These are phyloP conservation scores for Pelargonium australe DNA, from an alignment of 441 rosid species.

Conservation along the genomic window DNA sequence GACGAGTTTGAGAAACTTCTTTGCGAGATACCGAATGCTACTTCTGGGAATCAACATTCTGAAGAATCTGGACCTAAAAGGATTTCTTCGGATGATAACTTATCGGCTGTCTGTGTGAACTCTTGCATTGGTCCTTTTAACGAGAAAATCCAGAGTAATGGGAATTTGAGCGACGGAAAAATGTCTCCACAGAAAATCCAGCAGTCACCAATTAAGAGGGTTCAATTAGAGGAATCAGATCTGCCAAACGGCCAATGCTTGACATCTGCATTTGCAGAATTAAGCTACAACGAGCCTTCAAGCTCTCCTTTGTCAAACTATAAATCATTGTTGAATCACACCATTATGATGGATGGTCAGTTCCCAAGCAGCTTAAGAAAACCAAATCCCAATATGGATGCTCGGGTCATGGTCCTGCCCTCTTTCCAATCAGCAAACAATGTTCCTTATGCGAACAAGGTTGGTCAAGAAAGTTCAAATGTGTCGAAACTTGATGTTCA, in stretches of 20 bases:
- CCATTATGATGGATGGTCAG: conserved; percentile 27
- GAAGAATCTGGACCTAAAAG: conserved; percentile 34
- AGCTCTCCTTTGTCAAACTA: conserved; percentile 23
- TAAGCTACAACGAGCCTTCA: conserved; percentile 30
- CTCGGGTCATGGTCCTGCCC: conserved; percentile 25
- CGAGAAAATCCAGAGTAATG: conserved; percentile 31
- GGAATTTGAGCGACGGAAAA: conserved; percentile 26
- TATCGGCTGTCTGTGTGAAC: conserved; percentile 29
- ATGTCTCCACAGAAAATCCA: conserved; percentile 24
- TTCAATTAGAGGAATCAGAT: conserved; percentile 34
- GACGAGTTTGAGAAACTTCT: conserved; percentile 83
- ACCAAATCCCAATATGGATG: conserved; percentile 20
- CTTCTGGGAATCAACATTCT: conserved; percentile 44
- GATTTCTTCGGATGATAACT: conserved; percentile 23
- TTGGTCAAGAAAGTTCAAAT: conserved; percentile 27
- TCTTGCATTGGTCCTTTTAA: conserved; percentile 31
- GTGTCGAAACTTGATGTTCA: conserved; percentile 30
- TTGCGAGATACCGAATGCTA: conserved; percentile 74
- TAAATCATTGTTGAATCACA: conserved; percentile 23
- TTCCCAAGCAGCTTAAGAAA: conserved; percentile 29
- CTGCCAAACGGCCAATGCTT: conserved; percentile 52
- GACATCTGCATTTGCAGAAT: conserved; percentile 47
- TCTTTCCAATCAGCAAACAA: conserved; percentile 24
- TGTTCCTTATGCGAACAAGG: conserved; percentile 28
- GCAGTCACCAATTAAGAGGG: conserved; percentile 30